These are phyloP conservation scores for Ehretia macrophylla DNA, from an alignment of 257 asterid genomes.

Conservation along the genomic window DNA sequence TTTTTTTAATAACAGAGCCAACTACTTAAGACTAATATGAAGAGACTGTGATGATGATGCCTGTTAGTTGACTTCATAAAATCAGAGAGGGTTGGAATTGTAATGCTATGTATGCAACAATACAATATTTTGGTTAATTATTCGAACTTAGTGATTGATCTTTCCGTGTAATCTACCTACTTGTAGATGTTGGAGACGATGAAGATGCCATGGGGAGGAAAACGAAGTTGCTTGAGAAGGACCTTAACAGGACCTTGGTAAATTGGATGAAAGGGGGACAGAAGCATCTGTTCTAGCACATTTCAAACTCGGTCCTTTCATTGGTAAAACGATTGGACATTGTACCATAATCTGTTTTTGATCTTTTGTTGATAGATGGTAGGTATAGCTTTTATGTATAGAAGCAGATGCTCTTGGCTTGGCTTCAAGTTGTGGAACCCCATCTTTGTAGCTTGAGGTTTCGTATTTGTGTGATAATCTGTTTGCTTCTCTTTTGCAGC, in stretches of 20 bases:
- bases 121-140: too few species aligned
- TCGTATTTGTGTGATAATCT: neutral
- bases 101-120: too few species aligned
- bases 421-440: neutral
- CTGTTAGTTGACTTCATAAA: neutral
- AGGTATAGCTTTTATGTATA: neutral
- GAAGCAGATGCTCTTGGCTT: neutral
- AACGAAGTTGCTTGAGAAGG: conserved; percentile 64
- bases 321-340: conserved; percentile 14
- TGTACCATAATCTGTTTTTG: conserved; percentile 8
- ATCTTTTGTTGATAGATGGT: neutral
- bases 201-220: conserved; percentile 49
- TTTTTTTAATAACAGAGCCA: too few species aligned
- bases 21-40: too few species aligned
- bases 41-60: neutral
- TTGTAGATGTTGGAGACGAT: conserved; percentile 47
- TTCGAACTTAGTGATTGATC: too few species aligned
- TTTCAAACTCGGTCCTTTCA: conserved; percentile 5
- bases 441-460: neutral
- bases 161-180: conserved; percentile 1
- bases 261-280: neutral
- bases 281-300: conserved; percentile 6
- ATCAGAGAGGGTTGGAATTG: too few species aligned
- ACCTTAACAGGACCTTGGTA: conserved; percentile 89
- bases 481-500: too few species aligned